These are phyloP conservation scores for Emmonsia crescens DNA, from an alignment of 2,329 filamentous ascomycete species.

Conservation along the genomic window DNA sequence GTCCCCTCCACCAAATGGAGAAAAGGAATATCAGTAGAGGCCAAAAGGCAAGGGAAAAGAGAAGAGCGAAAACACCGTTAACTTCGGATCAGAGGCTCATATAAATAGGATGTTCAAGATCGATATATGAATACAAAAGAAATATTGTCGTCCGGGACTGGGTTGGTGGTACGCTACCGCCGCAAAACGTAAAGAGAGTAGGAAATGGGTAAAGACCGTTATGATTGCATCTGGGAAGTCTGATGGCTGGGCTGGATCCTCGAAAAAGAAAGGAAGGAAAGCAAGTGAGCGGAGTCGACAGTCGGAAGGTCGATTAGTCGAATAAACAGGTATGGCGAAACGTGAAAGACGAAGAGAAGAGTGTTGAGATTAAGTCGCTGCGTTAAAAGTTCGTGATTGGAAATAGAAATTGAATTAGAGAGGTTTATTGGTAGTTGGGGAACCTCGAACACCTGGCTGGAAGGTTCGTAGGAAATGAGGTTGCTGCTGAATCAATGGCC, in stretches of 20 bases:
- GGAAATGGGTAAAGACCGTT: slow-evolving; percentile 13
- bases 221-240: slow-evolving; percentile 13
- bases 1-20: slow-evolving; percentile 12
- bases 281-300: not conserved
- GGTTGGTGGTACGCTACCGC: slow-evolving; percentile 13
- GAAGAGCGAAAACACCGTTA: slow-evolving; percentile 22
- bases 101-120: slow-evolving; percentile 15
- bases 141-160: slow-evolving; percentile 18
- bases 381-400: slow-evolving; percentile 13
- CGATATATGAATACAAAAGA: slow-evolving; percentile 10
- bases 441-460: slow-evolving; percentile 7
- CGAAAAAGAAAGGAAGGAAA: not conserved
- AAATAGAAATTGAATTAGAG: slow-evolving; percentile 3
- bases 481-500: not conserved
- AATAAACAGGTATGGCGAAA: not conserved
- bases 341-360: slow-evolving; percentile 4
- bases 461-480: not conserved
- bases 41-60: slow-evolving; percentile 3
- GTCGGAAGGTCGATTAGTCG: not conserved
- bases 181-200: slow-evolving; percentile 1
- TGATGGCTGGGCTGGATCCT: not conserved
- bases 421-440: not conserved
- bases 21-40: slow-evolving; percentile 4
- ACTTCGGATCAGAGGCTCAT: slow-evolving; percentile 33
- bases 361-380: slow-evolving; percentile 11